A percentile compares a stretch with the other conserved stretches of the same genome.
Conservation (phyloP, 345 rosid genomes). For the Odontarrhena argentea region DNA sequence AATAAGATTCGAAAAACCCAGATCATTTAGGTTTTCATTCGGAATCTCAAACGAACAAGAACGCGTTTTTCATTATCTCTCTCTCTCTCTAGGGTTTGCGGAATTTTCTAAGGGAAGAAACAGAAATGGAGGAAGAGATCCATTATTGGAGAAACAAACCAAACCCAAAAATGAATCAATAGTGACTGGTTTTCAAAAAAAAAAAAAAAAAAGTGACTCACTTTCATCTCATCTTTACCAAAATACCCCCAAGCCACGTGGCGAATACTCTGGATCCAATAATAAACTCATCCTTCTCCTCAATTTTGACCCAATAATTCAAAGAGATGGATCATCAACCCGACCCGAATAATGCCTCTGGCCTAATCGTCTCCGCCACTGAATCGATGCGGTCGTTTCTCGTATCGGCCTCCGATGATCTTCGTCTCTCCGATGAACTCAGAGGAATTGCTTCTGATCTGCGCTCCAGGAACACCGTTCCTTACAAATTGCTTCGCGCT, state of each 20-base stretch:
- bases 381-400: slow-evolving; percentile 38
- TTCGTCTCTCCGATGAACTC: slow-evolving; percentile 52
- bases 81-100: slow-evolving; percentile 37
- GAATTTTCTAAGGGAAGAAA: slow-evolving; percentile 36
- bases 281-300: too few relatives aligned
- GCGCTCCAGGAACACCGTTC: slow-evolving; percentile 42
- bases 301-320: too few relatives aligned
- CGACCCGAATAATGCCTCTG: slow-evolving; percentile 31
- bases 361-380: slow-evolving; percentile 35
- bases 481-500: slow-evolving; percentile 62
- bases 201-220: not conserved
- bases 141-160: slow-evolving; percentile 38
- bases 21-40: slow-evolving; percentile 35
- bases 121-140: slow-evolving; percentile 34
- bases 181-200: slow-evolving; percentile 2
- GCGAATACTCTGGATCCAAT: too few relatives aligned
- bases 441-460: slow-evolving; percentile 60
- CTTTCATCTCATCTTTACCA: not conserved
- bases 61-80: not conserved
- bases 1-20: not conserved
- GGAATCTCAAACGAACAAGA: not conserved
- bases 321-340: slow-evolving; percentile 34
- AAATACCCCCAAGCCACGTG: too few relatives aligned
- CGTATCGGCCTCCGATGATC: slow-evolving; percentile 44
- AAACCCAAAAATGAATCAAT: not conserved